Percentiles rank a stretch among this genome's conserved stretches.
phyloP scores from a whole-genome alignment of 225 moss, liverwort and hornwort genomes.

The Pleurozium schreberi region DNA sequence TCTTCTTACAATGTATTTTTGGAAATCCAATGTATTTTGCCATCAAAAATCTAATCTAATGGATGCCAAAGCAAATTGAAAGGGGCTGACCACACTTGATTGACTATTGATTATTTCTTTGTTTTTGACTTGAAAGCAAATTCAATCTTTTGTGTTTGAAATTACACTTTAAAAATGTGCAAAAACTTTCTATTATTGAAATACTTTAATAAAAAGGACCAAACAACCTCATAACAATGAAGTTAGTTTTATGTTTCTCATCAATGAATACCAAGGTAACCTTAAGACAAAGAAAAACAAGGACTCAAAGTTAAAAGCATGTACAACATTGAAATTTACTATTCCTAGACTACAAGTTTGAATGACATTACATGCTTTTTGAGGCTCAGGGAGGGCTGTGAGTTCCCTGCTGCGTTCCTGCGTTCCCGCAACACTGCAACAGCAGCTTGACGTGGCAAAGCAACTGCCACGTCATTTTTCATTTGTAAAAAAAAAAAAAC shows the following conservation, averaged over 20 bases:
- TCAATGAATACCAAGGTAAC: background rate
- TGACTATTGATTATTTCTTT: no score
- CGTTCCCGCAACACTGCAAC: no score
- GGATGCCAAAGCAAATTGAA: background rate
- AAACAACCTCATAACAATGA: background rate
- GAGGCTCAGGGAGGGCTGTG: no score
- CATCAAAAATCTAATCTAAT: background rate
- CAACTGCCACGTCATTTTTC: no score
- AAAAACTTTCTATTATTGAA: background rate
- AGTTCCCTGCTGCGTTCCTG: no score
- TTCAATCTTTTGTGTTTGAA: background rate
- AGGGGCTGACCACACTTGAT: accelerated
- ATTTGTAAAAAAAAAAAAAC: no score
- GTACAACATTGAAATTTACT: background rate
- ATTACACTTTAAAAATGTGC: background rate
- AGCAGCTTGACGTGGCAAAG: no score
- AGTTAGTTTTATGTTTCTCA: background rate
- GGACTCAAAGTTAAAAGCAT: background rate
- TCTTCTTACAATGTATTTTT: background rate
- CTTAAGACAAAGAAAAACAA: background rate
- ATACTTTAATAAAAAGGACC: no score
- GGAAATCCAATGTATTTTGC: background rate
- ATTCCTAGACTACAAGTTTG: background rate
- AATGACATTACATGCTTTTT: no score
- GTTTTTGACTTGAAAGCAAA: background rate